Percentiles rank a stretch among this genome's conserved stretches.
Conservation (phyloP, 1,284 basidiomycete species). For the Cryptococcus sp. region DNA sequence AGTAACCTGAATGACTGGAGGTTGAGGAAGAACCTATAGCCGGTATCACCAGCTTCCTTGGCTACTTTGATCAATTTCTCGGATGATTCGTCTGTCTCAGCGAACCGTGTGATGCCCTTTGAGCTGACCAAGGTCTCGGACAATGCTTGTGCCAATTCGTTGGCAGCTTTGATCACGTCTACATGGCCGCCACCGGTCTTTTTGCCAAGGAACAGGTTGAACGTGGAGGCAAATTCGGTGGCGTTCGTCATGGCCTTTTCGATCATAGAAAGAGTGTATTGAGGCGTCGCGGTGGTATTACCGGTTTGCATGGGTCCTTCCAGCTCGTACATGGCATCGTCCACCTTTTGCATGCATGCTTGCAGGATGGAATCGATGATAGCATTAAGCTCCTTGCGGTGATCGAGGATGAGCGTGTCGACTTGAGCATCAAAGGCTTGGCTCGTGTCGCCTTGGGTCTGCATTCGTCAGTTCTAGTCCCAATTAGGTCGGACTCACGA, state of each 20-base stretch:
- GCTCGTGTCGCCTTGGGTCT: conserved; percentile 81
- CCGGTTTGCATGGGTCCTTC: conserved; percentile 93
- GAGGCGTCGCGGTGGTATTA: conserved; percentile 93
- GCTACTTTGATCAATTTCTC: conserved; percentile 88
- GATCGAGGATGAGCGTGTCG: conserved; percentile 94
- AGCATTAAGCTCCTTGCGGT: conserved; percentile 95
- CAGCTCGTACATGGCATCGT: conserved; percentile 95
- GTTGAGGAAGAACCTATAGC: conserved; percentile 90
- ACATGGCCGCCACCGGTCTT: conserved; percentile 87
- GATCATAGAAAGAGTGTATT: conserved; percentile 97
- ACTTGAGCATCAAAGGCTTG: conserved; percentile 93
- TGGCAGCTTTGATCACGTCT: conserved; percentile 96
- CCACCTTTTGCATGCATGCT: conserved; percentile 94
- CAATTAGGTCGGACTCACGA: conserved; percentile 60
- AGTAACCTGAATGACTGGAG: conserved; percentile 92
- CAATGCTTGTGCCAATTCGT: conserved; percentile 91
- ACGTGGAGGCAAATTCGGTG: conserved; percentile 93
- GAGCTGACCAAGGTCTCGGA: conserved; percentile 88
- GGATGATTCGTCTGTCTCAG: conserved; percentile 84
- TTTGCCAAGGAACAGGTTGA: conserved; percentile 85
- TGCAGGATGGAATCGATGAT: conserved; percentile 99
- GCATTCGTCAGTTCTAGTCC: conserved; percentile 5
- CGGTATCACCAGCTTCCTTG: conserved; percentile 80
- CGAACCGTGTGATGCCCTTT: conserved; percentile 92
- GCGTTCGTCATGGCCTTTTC: conserved; percentile 93